Percentiles rank a stretch among this genome's conserved stretches.
phyloP scores from a whole-genome alignment of 1,139 yeast genomes.

The Suhomyces bokatorum region DNA sequence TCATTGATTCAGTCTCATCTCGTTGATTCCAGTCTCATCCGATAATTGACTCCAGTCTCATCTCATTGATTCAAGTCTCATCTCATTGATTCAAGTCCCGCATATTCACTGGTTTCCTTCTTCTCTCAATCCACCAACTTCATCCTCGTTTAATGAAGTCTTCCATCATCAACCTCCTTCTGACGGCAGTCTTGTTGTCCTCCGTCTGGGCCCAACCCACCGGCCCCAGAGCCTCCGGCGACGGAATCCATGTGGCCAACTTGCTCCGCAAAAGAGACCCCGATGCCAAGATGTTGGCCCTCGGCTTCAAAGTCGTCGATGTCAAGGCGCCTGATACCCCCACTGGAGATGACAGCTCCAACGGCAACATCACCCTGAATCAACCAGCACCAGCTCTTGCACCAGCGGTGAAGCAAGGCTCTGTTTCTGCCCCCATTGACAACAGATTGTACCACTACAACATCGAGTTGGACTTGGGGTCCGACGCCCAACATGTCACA shows the following conservation, averaged over 20 bases:
- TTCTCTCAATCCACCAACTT: no score
- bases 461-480: conserved; percentile 13
- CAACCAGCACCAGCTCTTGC: not conserved
- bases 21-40: no score
- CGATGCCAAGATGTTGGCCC: not conserved
- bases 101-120: no score
- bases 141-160: no score
- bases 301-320: conserved; percentile 1
- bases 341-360: not conserved
- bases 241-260: not conserved
- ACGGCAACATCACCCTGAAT: not conserved
- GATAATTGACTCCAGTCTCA: no score
- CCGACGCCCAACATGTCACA: conserved; percentile 12
- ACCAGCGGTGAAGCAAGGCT: not conserved
- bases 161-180: no score
- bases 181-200: not conserved
- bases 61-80: no score
- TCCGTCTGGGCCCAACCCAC: not conserved
- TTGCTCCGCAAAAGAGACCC: not conserved
- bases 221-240: not conserved
- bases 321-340: not conserved
- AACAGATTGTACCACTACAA: conserved; percentile 3
- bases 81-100: no score
- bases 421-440: not conserved
- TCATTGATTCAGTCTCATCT: no score